A percentile compares a stretch with the other conserved stretches of the same genome.
Conservation (phyloP, 371 early-diverging fungal genomes). For the Mucor lusitanicus region DNA sequence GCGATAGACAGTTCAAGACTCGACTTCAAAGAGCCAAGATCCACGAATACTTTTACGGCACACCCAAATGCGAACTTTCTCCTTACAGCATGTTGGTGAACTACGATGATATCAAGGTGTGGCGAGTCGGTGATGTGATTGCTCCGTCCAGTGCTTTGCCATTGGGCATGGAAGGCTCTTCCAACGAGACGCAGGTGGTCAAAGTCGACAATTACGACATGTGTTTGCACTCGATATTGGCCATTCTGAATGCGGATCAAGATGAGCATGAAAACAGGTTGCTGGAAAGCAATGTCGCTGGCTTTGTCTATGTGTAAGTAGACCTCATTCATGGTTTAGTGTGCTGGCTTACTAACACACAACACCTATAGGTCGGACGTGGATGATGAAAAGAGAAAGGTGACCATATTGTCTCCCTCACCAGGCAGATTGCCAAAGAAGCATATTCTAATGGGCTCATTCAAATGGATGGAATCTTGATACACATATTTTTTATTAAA, state of each 20-base stretch:
- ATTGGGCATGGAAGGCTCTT: slow-evolving; percentile 80
- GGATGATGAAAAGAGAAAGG: slow-evolving; percentile 74
- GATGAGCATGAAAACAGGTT: slow-evolving; percentile 62
- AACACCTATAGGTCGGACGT: slow-evolving; percentile 69
- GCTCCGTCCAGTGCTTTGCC: slow-evolving; percentile 94
- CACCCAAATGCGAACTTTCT: slow-evolving; percentile 67
- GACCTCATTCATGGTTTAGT: too few relatives aligned
- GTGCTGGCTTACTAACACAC: too few relatives aligned
- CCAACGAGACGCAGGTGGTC: slow-evolving; percentile 77
- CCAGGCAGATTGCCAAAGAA: slow-evolving; percentile 87
- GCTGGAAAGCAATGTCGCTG: slow-evolving; percentile 74
- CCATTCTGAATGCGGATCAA: slow-evolving; percentile 76
- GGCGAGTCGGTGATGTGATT: slow-evolving; percentile 84
- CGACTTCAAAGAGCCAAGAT: slow-evolving; percentile 76
- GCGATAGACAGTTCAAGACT: slow-evolving; percentile 72
- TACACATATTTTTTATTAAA: background rate
- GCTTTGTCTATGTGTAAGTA: slow-evolving; percentile 87
- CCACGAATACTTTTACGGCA: slow-evolving; percentile 95
- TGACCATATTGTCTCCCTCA: slow-evolving; percentile 86
- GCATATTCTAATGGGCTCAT: slow-evolving; percentile 78
- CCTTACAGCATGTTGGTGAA: slow-evolving; percentile 84
- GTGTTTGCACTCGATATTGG: slow-evolving; percentile 85
- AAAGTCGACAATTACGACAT: slow-evolving; percentile 83
- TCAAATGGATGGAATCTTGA: slow-evolving; percentile 80
- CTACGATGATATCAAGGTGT: slow-evolving; percentile 75